Evolutionary conservation across 108 stramenopile genomes (phyloP), one percentile per base, ranked within the genome.

Genomic region (Pseudonitzschia pungens): DNA sequence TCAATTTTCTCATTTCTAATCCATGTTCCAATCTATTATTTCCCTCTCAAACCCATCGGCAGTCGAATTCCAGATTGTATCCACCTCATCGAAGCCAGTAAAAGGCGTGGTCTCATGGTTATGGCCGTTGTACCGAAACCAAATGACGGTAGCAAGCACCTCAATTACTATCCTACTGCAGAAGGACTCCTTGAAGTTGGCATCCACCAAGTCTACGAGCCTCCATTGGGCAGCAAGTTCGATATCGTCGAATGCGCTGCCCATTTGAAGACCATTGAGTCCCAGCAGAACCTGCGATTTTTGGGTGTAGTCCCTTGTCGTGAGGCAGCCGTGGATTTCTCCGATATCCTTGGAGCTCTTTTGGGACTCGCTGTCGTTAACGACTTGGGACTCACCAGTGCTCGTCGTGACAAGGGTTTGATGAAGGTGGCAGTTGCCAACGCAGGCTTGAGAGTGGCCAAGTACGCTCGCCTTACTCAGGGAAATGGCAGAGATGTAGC

Each of bases 401-500:
- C 83, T 22, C 71, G 85, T 28, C 83, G 85, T 65, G 85, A 86
- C 59, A 86, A 86, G 74, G 85, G 80, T 26, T 81, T 86, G 71
- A 86, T 86, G 85, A 86, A 86, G 74, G 44, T 77, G 28, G 81
- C 83, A 18, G 85, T 86, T 21, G 80, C 83, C 15, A 86, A 86
- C 72, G 42, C 41, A 33, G 85, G 85, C n/a, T 69, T 86, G 50
- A 65, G 83, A 41, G 80, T 83, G 20, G 83, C 85, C 26, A 86
- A 86, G 59, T 86, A 80, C 63, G 85, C 85, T 7, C 67, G 85
- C 14, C 70, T 86, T 69, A 58, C 57, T 31, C 29, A 28, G 10
- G 57, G 29, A 31, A 15, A 58, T 58, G 57, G 57, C 27, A 81
- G 51, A 12, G 85, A 86, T 74, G 78, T 83, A 22, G 27, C 59